Evolutionary conservation across 2,329 filamentous ascomycete genomes (phyloP), one percentile per base, ranked within the genome.

Genomic region (Fusarium illudens): DNA sequence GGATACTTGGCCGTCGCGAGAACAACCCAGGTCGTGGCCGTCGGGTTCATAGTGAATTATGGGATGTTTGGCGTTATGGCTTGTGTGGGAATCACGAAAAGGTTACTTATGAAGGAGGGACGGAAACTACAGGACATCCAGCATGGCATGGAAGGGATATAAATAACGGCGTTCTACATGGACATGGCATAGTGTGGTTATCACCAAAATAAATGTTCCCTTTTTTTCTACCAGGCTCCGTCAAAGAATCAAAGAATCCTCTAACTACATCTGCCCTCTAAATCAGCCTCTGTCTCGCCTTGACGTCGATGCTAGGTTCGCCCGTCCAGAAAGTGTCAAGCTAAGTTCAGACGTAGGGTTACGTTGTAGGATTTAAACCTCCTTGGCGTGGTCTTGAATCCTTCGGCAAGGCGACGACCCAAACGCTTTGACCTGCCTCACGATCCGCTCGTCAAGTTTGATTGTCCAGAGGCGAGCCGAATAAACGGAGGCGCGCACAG

Each of bases 11-110:
- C 63, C 70, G 10, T 52, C 49, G 1, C 60, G 59, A 33, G 63
- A 70, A 17, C 67, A 72, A 6, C 67, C 67, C 4, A 70, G 53
- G 19, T 70, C 64, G n/a, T 70, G 67, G 67, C 67, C 67, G 29
- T 30, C 39, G 27, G 32, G 22, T 10, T 60, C 22, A 56, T 58
- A 48, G 49, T 62, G 12, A 20, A 59, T 60, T 46, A 39, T 36
- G 20, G n/a, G 37, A 39, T 22, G 55, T 57, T 27, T 48, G 67
- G 67, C 67, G 67, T 70, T 70, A 11, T 50, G 52, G 17, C 11
- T 13, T 13, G 50, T 19, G 11, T 13, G 27, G 46, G 36, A 51
- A 37, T 59, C 11, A 58, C 25, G 48, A 54, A 53, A 44, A 27
- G 11, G 22, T 9, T 37, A 30, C 8, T 67, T 29, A 51, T 32